phyloP scores from a whole-genome alignment of 345 rosid species.

The Zanthoxylum bungeanum region DNA sequence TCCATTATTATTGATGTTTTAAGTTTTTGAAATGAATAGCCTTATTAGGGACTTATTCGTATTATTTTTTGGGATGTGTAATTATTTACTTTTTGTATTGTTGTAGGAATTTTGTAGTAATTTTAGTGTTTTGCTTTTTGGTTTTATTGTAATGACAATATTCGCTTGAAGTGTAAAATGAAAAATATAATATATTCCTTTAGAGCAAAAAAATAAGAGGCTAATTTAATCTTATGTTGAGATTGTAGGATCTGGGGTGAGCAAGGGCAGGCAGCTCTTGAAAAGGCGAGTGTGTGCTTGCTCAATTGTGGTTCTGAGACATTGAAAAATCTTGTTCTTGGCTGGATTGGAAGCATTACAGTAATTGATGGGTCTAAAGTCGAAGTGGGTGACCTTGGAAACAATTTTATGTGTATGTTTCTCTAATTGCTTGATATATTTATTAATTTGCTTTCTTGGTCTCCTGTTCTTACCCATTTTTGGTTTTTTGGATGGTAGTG shows the following conservation, averaged over 20 bases:
- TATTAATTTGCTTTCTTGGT: not conserved
- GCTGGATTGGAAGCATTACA: constrained; percentile 91
- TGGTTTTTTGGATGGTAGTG: constrained; percentile 48
- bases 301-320: constrained; percentile 98
- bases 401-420: constrained; percentile 84
- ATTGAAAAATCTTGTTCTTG: constrained; percentile 92
- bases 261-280: constrained; percentile 85
- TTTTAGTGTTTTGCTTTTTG: not conserved
- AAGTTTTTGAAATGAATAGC: not conserved
- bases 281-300: constrained; percentile 86
- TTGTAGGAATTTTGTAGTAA: not conserved
- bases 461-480: constrained; percentile 11
- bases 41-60: not conserved
- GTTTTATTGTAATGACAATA: not conserved
- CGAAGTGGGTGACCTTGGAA: constrained; percentile 87
- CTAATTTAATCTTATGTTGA: not conserved
- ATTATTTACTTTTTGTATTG: not conserved
- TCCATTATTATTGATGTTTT: not conserved
- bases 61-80: not conserved
- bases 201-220: not conserved
- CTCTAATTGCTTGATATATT: not conserved
- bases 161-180: not conserved
- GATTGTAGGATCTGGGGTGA: constrained; percentile 92
- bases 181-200: not conserved
- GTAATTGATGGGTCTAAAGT: constrained; percentile 93